A percentile compares a stretch with the other conserved stretches of the same genome.
Evolutionary conservation across 208 protist genomes (phyloP).

Genomic region (Phytomonas sp.): DNA sequence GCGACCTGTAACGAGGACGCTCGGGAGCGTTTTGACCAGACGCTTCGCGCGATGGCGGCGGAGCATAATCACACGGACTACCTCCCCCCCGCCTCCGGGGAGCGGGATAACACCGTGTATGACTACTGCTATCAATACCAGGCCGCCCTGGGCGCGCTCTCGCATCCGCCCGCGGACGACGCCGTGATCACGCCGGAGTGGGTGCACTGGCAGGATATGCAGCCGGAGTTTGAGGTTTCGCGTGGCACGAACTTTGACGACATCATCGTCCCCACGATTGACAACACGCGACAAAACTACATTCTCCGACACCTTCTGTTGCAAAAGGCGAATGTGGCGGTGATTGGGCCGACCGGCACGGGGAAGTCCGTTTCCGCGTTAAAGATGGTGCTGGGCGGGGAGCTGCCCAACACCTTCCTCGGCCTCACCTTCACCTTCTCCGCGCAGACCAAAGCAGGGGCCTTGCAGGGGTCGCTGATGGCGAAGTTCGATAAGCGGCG

Average conservation of each 20-base stretch:
- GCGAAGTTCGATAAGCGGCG: conserved; percentile 92
- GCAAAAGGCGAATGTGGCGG: conserved; percentile 74
- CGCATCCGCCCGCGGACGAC: conserved; percentile 23
- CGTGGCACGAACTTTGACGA: conserved; percentile 75
- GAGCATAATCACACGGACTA: conserved; percentile 29
- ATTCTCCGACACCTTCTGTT: conserved; percentile 73
- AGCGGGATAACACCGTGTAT: conserved; percentile 74
- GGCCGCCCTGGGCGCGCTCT: conserved; percentile 14
- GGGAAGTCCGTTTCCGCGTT: conserved; percentile 90
- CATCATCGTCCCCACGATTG: conserved; percentile 91
- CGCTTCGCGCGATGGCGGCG: conserved; percentile 58
- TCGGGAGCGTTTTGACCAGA: conserved; percentile 85
- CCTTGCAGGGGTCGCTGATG: conserved; percentile 90
- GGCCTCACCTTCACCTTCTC: conserved; percentile 89
- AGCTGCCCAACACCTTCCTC: conserved; percentile 72
- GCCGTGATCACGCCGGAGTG: conserved; percentile 25
- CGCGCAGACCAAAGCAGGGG: conserved; percentile 86
- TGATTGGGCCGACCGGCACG: conserved; percentile 90
- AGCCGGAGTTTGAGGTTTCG: conserved; percentile 37
- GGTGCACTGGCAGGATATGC: conserved; percentile 71
- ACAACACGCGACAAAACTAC: conserved; percentile 89
- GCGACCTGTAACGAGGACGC: conserved; percentile 87
- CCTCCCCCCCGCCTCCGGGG: conserved; percentile 23
- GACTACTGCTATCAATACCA: conserved; percentile 89
- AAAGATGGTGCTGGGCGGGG: conserved; percentile 59